Conservation (phyloP, 2,329 filamentous ascomycete genomes). For the Seiridium unicorne region DNA sequence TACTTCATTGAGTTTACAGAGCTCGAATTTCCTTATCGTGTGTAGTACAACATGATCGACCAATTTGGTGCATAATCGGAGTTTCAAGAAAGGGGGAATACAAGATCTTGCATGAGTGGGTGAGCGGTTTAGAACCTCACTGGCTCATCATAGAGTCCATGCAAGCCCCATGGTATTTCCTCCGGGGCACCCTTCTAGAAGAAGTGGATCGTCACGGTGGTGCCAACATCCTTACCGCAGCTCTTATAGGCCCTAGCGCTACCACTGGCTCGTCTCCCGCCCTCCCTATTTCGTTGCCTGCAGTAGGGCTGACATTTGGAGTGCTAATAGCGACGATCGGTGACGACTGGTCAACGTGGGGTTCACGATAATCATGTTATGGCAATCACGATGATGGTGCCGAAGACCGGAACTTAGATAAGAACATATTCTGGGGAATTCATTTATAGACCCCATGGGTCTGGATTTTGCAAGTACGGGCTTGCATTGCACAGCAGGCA, state of each 20-base stretch:
- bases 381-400: not conserved
- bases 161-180: too few relatives aligned
- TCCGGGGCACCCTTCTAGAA: not conserved
- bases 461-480: too few relatives aligned
- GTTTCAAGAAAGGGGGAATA: too few relatives aligned
- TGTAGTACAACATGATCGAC: too few relatives aligned
- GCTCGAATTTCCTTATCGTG: too few relatives aligned
- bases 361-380: not conserved
- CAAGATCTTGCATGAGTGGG: too few relatives aligned
- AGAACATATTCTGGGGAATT: not conserved
- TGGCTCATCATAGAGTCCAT: too few relatives aligned
- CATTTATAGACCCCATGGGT: not conserved
- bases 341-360: not conserved
- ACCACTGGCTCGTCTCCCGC: not conserved
- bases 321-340: not conserved
- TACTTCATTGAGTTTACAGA: too few relatives aligned
- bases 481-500: not conserved
- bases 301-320: not conserved
- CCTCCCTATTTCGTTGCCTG: not conserved
- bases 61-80: too few relatives aligned
- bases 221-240: not conserved
- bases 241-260: not conserved
- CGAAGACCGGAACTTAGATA: not conserved
- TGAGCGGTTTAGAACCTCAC: too few relatives aligned
- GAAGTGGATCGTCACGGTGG: not conserved